A percentile compares a stretch with the other conserved stretches of the same genome.
Evolutionary conservation across 345 rosid genomes (phyloP).

Genomic region (Mallotus nudiflorus): DNA sequence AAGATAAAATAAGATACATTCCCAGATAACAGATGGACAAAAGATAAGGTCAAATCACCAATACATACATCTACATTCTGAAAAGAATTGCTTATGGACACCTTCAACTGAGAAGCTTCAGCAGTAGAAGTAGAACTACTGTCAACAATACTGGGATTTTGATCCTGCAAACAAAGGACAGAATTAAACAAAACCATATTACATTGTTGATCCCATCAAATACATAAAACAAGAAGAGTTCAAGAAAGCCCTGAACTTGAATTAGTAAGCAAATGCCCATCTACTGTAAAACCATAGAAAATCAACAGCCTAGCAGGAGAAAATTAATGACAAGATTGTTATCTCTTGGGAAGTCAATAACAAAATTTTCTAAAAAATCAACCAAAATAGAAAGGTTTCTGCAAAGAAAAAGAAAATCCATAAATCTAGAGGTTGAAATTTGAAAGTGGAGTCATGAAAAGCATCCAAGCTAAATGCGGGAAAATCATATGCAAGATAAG

Average conservation of each 20-base stretch:
- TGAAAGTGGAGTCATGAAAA: not conserved
- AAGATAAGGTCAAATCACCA: not conserved
- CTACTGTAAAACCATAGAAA: too few relatives aligned
- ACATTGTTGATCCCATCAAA: not conserved
- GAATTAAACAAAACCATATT: not conserved
- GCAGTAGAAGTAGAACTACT: conserved; percentile 49
- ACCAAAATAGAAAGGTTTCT: too few relatives aligned
- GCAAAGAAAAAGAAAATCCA: too few relatives aligned
- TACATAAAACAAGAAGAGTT: not conserved
- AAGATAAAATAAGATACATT: not conserved
- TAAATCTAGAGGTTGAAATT: too few relatives aligned
- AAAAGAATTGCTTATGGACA: conserved; percentile 43
- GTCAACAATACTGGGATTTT: conserved; percentile 34
- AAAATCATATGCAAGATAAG: too few relatives aligned
- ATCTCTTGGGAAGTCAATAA: not conserved
- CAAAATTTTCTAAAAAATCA: not conserved
- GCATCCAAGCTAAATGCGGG: not conserved
- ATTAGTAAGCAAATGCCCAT: not conserved
- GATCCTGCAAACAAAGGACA: conserved; percentile 31
- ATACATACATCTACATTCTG: conserved; percentile 49
- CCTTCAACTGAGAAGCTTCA: conserved; percentile 53
- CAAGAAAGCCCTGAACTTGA: not conserved
- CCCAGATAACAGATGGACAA: not conserved
- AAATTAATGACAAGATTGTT: too few relatives aligned
- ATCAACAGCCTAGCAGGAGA: too few relatives aligned